Base-by-base conservation (phyloP, 768 basidiomycete genomes). In the Pleurotus giganteus region DNA sequence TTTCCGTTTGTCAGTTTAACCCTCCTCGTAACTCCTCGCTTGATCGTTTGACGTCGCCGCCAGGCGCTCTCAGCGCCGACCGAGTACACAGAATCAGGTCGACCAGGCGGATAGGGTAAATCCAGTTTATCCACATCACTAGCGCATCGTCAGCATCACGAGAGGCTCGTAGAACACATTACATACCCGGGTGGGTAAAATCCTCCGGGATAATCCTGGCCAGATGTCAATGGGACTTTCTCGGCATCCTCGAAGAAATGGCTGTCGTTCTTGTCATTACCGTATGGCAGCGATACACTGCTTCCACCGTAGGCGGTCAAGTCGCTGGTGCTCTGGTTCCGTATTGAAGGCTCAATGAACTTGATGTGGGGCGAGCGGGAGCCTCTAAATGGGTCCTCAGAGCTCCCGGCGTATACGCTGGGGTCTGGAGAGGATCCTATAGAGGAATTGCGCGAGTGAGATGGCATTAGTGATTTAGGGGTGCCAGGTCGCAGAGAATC, bases 1-100 rank as follows among this genome's bases (percentile, higher is more conserved):
- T 88, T 83, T 50, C 89, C 89, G 42, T 86, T 78, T 9, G 85
- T 89, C 41, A 91, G 78, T 63, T 85, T 83, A 74, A 91, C 85
- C 59, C 81, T 84, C 58, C 85, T 81, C 4, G 86, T 88, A 21
- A 86, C 84, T 55, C 86, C 88, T 21, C 88, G 83, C 62, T 84
- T 83, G 65, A 87, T 82, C 4, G 83, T 85, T 67, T 87, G 85
- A 24, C 85, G 78, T 55, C 81, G 78, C 59, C 80, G 72, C 82
- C 82, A 83, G 31, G 47, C 53, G 27, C 52, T 53, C 27, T 53
- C 52, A 12, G 26, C 29, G 19, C 39, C 49, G 11, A 36, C 11
- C 24, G 49, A 51, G 34, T 51, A 51, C 31, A 37, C 31, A 34
- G 49, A 51, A 37, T 32, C 49, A n/a, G 49, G 49, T 9, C 49